A percentile compares a stretch with the other conserved stretches of the same genome.
phyloP scores from a whole-genome alignment of 495 filamentous ascomycete genomes.

The Penicillium chermesinum region DNA sequence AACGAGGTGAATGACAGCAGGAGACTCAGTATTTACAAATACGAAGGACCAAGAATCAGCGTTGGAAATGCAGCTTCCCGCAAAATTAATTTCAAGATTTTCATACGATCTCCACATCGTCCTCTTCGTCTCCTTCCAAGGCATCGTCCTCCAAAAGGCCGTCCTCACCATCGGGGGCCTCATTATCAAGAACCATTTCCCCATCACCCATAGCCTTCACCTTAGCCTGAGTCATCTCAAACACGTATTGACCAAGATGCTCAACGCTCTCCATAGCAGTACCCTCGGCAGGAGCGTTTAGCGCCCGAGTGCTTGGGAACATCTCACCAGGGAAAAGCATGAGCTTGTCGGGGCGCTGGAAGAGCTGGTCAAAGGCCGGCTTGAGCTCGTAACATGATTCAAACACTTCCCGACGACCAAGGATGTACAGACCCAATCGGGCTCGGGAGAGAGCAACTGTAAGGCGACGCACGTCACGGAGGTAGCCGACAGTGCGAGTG shows the following conservation, averaged over 20 bases:
- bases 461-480: slow-evolving; percentile 87
- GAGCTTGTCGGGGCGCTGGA: slow-evolving; percentile 69
- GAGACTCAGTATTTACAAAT: too few relatives aligned
- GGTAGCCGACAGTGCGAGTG: slow-evolving; percentile 84
- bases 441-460: slow-evolving; percentile 97
- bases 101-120: slow-evolving; percentile 37
- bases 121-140: slow-evolving; percentile 34
- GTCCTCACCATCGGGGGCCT: slow-evolving; percentile 36
- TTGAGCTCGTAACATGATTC: slow-evolving; percentile 83
- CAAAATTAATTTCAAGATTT: too few relatives aligned
- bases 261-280: slow-evolving; percentile 82
- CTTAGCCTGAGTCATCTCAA: slow-evolving; percentile 89
- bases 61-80: too few relatives aligned
- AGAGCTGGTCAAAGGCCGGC: slow-evolving; percentile 74
- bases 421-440: slow-evolving; percentile 84
- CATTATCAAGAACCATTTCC: slow-evolving; percentile 28
- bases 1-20: too few relatives aligned
- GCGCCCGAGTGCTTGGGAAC: slow-evolving; percentile 62
- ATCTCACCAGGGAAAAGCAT: slow-evolving; percentile 78
- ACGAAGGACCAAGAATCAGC: too few relatives aligned
- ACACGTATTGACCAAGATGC: slow-evolving; percentile 95
- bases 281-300: slow-evolving; percentile 54
- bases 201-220: slow-evolving; percentile 55
- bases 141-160: slow-evolving; percentile 43
- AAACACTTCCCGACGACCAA: slow-evolving; percentile 86